Percentiles rank a stretch among this genome's conserved stretches.
Evolutionary conservation across 2,329 filamentous ascomycete genomes (phyloP).

Genomic region (Penicillium griseofulvum): DNA sequence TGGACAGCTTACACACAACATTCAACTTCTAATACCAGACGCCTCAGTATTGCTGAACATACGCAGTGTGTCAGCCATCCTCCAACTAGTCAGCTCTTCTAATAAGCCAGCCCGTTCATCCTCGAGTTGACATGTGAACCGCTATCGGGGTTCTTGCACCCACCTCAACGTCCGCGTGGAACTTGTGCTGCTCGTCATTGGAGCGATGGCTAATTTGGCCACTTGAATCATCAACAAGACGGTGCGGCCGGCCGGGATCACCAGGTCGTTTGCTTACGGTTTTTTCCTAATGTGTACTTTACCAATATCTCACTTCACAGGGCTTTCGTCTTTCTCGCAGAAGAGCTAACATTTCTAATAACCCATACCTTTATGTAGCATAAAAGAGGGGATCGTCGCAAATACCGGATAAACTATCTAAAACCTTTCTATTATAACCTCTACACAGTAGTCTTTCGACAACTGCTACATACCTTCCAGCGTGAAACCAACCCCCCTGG

Average conservation of each 20-base stretch:
- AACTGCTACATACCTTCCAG: background rate
- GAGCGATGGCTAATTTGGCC: conserved; percentile 64
- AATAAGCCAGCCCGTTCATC: conserved; percentile 54
- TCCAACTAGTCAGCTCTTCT: conserved; percentile 6
- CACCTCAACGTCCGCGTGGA: conserved; percentile 65
- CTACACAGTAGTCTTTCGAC: background rate
- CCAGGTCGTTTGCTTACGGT: conserved; percentile 40
- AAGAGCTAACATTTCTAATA: background rate
- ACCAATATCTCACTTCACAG: background rate
- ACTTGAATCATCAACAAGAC: conserved; percentile 55
- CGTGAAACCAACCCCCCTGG: background rate
- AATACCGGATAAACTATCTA: background rate
- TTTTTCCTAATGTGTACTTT: background rate
- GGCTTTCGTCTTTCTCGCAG: background rate
- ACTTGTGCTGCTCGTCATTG: conserved; percentile 64
- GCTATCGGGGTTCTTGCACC: conserved; percentile 58
- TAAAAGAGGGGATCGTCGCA: background rate
- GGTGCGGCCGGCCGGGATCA: conserved; percentile 39
- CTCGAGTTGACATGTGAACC: conserved; percentile 52
- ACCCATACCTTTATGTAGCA: background rate
- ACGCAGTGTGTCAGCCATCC: no score
- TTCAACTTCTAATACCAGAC: no score
- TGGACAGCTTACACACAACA: no score
- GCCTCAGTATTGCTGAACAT: no score
- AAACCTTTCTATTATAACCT: background rate